Conservation (phyloP, 164 flowering plant species). For the Vitis riparia region DNA sequence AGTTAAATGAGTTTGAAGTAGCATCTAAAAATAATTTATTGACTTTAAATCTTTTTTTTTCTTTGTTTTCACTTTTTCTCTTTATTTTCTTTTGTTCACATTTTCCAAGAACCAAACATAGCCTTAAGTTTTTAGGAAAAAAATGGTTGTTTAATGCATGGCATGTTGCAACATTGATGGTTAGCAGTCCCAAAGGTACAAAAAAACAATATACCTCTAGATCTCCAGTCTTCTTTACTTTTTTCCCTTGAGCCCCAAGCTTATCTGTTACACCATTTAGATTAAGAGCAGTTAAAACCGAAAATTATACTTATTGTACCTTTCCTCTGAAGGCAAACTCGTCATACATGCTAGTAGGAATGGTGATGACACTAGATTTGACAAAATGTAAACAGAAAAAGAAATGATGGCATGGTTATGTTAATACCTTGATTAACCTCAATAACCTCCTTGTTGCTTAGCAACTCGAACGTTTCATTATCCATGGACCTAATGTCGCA, state of each 20-base stretch:
- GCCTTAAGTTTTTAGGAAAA: no score
- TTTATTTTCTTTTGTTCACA: no score
- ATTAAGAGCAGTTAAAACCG: not conserved
- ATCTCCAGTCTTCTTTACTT: constrained; percentile 45
- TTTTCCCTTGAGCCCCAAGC: constrained; percentile 65
- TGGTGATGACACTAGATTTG: no score
- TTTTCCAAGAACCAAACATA: no score
- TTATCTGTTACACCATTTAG: constrained; percentile 29
- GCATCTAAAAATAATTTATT: no score
- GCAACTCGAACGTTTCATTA: not conserved
- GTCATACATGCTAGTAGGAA: no score
- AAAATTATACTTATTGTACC: no score
- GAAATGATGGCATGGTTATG: not conserved
- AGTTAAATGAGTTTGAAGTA: no score
- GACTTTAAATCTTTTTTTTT: no score
- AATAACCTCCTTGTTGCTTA: constrained; percentile 16
- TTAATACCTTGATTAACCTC: constrained; percentile 12
- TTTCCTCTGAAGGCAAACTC: no score
- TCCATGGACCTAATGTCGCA: constrained; percentile 7
- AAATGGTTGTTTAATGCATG: not conserved
- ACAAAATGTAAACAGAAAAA: no score
- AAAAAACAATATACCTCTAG: constrained; percentile 40
- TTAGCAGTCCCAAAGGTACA: not conserved
- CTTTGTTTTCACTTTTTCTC: no score
- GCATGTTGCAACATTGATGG: not conserved